A percentile compares a stretch with the other conserved stretches of the same genome.
Conservation (phyloP, 176 grass and related monocot genomes). For the Eleusine coracana region DNA sequence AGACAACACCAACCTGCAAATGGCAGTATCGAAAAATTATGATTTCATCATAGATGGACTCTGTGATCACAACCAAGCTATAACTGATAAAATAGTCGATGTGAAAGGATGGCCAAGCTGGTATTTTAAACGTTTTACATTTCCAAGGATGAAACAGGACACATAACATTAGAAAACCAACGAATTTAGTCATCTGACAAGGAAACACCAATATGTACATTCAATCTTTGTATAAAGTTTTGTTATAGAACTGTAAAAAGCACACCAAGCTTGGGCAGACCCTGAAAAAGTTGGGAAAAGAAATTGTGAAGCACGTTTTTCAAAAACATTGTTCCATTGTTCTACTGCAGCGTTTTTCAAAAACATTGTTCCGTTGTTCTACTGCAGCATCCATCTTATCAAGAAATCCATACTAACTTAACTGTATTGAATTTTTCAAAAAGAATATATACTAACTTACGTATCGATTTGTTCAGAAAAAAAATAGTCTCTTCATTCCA, state of each 20-base stretch:
- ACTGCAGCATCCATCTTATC: background rate
- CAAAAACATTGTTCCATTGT: background rate
- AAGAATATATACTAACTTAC: too few species aligned
- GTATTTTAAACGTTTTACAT: background rate
- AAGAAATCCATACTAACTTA: background rate
- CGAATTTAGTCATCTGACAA: background rate
- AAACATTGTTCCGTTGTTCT: background rate
- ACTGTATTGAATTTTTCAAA: background rate
- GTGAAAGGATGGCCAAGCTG: conserved; percentile 16
- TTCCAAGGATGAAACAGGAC: conserved; percentile 11
- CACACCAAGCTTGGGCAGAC: background rate
- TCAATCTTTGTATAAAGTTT: background rate
- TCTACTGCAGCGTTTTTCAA: background rate
- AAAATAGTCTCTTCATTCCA: too few species aligned
- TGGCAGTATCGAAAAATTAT: conserved; percentile 19
- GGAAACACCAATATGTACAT: conserved; percentile 9
- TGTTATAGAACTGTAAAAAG: background rate
- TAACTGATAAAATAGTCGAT: background rate
- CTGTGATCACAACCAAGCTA: conserved; percentile 6
- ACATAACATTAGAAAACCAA: background rate
- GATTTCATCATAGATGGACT: conserved; percentile 15
- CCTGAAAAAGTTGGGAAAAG: background rate
- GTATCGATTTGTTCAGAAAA: too few species aligned
- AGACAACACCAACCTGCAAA: conserved; percentile 87
- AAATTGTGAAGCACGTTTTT: background rate